A percentile compares a stretch with the other conserved stretches of the same genome.
These are phyloP conservation scores for Digitaria exilis DNA, from an alignment of 202 grass and related monocot species.

Conservation along the genomic window DNA sequence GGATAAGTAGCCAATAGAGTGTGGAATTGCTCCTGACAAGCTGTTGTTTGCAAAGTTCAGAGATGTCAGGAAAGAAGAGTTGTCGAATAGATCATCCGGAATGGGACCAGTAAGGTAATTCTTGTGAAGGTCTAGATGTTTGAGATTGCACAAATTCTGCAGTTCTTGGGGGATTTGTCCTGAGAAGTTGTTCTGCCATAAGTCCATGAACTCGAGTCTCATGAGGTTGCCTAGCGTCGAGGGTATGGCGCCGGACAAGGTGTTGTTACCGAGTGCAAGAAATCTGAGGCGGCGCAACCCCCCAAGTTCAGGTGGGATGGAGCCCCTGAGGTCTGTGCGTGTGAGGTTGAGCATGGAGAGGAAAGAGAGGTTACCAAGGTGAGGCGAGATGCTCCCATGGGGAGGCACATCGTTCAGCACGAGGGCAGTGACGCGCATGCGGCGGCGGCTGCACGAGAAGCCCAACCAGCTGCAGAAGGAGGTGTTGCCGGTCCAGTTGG, in stretches of 20 bases:
- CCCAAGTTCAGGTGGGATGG: background rate
- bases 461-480: slow-evolving; percentile 21
- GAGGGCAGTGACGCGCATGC: background rate
- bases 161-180: background rate
- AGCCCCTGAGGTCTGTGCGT: background rate
- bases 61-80: background rate
- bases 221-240: slow-evolving; percentile 5
- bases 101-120: background rate
- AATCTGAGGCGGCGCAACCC: background rate
- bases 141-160: background rate
- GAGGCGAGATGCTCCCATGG: background rate
- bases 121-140: rapidly evolving
- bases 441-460: background rate
- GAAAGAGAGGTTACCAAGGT: slow-evolving; percentile 23
- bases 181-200: background rate
- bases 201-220: background rate
- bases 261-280: slow-evolving; percentile 3
- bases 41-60: slow-evolving; percentile 2
- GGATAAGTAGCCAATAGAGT: background rate
- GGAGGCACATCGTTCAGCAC: background rate
- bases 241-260: background rate
- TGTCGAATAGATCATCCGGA: background rate
- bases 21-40: background rate
- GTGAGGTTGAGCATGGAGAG: slow-evolving; percentile 20
- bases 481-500: background rate